Conservation (phyloP, 169 alveolate genomes). For the Plasmodium falciparum region DNA sequence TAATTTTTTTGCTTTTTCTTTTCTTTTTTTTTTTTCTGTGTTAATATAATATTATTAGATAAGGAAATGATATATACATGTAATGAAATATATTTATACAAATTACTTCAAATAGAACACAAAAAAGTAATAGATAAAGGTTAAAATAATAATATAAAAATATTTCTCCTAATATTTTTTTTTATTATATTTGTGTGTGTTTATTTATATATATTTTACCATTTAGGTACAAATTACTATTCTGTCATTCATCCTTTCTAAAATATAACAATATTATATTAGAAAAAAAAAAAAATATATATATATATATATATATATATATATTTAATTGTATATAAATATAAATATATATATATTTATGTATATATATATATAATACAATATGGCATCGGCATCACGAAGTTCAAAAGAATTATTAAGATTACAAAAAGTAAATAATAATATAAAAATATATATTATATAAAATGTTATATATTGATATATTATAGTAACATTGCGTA, state of each 20-base stretch:
- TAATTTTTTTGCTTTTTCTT: slow-evolving; percentile 31
- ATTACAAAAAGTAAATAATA: slow-evolving; percentile 45
- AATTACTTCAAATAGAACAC: slow-evolving; percentile 9
- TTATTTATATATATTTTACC: not conserved
- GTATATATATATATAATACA: not conserved
- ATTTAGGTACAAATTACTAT: too few species aligned
- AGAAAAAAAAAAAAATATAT: too few species aligned
- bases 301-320: too few species aligned
- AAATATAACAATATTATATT: not conserved
- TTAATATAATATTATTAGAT: not conserved
- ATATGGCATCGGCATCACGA: slow-evolving; percentile 44
- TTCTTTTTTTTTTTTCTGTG: slow-evolving; percentile 9
- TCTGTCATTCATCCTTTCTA: too few species aligned
- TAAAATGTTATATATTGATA: too few species aligned
- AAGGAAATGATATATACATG: not conserved
- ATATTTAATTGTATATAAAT: not conserved
- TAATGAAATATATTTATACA: slow-evolving; percentile 5
- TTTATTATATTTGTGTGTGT: slow-evolving; percentile 14
- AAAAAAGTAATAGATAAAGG: slow-evolving; percentile 1
- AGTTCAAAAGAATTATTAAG: slow-evolving; percentile 63
- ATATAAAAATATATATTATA: not conserved
- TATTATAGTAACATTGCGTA: not conserved
- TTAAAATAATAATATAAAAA: not conserved
- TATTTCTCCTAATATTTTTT: not conserved
- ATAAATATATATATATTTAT: not conserved